These are phyloP conservation scores for Ascochyta lentis DNA, from an alignment of 2,329 filamentous ascomycete species.

Conservation along the genomic window DNA sequence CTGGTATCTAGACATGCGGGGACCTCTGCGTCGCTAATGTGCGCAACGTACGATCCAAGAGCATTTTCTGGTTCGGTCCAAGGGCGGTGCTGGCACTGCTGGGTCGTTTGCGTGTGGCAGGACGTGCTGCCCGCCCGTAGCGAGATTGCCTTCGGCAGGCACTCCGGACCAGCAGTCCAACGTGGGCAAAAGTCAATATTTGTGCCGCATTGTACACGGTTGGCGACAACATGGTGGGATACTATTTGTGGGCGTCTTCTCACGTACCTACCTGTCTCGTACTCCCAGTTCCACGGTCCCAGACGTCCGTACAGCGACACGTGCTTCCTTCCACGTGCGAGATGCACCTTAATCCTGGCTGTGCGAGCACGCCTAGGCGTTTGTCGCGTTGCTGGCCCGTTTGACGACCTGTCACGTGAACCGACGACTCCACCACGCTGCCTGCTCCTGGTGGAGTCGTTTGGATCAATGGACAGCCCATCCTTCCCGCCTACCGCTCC, in stretches of 20 bases:
- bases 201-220: conserved; percentile 3
- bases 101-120: conserved; percentile 20
- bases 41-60: conserved; percentile 6
- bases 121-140: conserved; percentile 13
- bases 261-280: too few species aligned
- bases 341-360: neutral
- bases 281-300: neutral
- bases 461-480: conserved; percentile 34
- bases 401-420: conserved; percentile 3
- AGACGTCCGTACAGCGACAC: conserved; percentile 2
- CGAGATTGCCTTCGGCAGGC: conserved; percentile 13
- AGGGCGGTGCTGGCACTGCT: too few species aligned
- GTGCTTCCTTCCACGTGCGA: conserved; percentile 6
- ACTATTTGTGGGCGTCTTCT: neutral
- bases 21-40: conserved; percentile 8
- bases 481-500: conserved; percentile 45
- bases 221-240: conserved; percentile 3
- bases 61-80: too few species aligned
- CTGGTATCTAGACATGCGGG: neutral
- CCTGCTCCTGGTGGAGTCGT: conserved; percentile 10
- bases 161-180: conserved; percentile 7
- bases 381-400: neutral
- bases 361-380: neutral
- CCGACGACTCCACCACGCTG: neutral
- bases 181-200: conserved; percentile 10